Evolutionary conservation across 805 yeast genomes (phyloP).

Genomic region (Sugiyamaella boreocaroliniensis): DNA sequence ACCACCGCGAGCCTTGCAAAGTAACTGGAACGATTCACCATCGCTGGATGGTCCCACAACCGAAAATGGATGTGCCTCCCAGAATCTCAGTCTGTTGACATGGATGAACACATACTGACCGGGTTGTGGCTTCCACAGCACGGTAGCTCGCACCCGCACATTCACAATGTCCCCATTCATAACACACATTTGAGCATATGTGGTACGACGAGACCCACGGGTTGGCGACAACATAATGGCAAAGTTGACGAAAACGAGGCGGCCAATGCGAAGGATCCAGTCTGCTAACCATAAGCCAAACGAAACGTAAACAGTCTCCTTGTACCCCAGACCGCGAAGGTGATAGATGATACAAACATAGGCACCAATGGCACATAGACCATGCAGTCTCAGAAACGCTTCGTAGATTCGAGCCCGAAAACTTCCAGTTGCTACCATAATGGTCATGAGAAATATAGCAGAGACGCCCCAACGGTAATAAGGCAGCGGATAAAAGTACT

Average conservation of each 20-base stretch:
- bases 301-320: conserved; percentile 46
- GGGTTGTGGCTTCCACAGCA: conserved; percentile 48
- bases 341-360: conserved; percentile 57
- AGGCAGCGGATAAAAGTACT: conserved; percentile 31
- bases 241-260: conserved; percentile 36
- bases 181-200: conserved; percentile 37
- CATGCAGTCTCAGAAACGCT: conserved; percentile 48
- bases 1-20: conserved; percentile 49
- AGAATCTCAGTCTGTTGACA: conserved; percentile 40
- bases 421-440: conserved; percentile 38
- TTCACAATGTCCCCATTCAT: conserved; percentile 43
- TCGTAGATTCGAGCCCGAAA: conserved; percentile 54
- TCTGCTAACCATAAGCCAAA: conserved; percentile 64
- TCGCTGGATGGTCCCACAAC: conserved; percentile 37
- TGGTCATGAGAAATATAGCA: conserved; percentile 30
- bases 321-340: conserved; percentile 43
- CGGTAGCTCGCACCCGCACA: conserved; percentile 45
- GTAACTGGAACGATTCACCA: conserved; percentile 41
- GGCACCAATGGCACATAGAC: conserved; percentile 48
- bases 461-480: conserved; percentile 33
- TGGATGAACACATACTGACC: conserved; percentile 61
- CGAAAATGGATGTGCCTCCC: conserved; percentile 69
- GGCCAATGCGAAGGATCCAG: conserved; percentile 47
- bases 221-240: conserved; percentile 32
- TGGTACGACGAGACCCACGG: conserved; percentile 26